Base-by-base conservation (phyloP, 1,139 yeast genomes). In the Yamadazyma trypodendri region DNA sequence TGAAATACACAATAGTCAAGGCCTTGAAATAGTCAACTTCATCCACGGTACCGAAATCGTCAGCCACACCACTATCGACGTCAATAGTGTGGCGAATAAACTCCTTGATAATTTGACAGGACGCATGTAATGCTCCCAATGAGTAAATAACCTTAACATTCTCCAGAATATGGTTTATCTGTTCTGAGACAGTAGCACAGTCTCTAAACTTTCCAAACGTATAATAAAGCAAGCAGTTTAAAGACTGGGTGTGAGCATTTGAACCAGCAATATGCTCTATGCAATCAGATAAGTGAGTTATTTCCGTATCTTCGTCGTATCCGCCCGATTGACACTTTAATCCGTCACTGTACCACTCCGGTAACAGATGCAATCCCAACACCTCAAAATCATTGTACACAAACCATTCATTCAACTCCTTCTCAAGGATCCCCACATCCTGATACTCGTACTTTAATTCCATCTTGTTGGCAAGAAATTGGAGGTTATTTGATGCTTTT, bases 351-450 rank as follows among this genome's bases (percentile, higher is more conserved):
- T 43, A 57, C 18, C 37, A 35, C 5, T 38, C 38, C 17, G 44
- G 43, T 13, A 59, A 38, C 6, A 39, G 35, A 8, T 43, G 45
- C 28, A 61, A 45, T 7, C 59, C 60, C 14, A 69, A 42, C 3
- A 51, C 44, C 23, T 50, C 48, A 32, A 76, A 65, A 52, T 84
- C 92, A 32, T 66, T 58, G 30, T 54, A 52, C 5, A 76, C 65
- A 49, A 84, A 84, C 94, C 94, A 84, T 35, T 81, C 83, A 29
- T 70, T 65, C 15, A 83, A 44, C 46, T 82, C 88, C 4, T 60
- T 57, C 10, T 55, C 55, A 20, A 81, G 58, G 0, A 55, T 50
- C 5, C 63, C 65, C 18, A 54, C 50, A 40, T 79, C 84, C 10
- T 52, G 38, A 42, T 72, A 64, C 2, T 63, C 56, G 59, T 77